These are phyloP conservation scores for Rubus parviflorus DNA, from an alignment of 306 rosid species.

Conservation along the genomic window DNA sequence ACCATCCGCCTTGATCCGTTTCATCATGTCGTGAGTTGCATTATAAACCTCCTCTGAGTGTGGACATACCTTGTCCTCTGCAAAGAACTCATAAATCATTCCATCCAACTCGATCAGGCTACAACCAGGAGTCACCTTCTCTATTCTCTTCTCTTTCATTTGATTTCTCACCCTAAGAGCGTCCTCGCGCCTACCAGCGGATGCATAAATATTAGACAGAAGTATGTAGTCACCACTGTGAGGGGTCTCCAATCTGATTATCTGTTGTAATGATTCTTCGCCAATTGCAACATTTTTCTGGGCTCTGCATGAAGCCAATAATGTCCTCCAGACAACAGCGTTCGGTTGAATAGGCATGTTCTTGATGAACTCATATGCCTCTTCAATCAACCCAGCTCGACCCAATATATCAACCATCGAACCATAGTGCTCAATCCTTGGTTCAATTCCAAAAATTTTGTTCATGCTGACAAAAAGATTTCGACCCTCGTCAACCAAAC, in stretches of 20 bases:
- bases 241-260: conserved; percentile 44
- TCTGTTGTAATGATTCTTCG: conserved; percentile 49
- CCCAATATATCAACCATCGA: conserved; percentile 74
- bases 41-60: conserved; percentile 49
- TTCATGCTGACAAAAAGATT: conserved; percentile 49
- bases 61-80: conserved; percentile 50
- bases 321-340: conserved; percentile 61
- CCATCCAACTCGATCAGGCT: conserved; percentile 61
- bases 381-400: conserved; percentile 54
- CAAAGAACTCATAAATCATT: conserved; percentile 53
- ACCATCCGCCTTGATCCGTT: conserved; percentile 43
- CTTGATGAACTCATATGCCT: conserved; percentile 49
- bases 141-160: conserved; percentile 48
- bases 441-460: conserved; percentile 45
- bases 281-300: conserved; percentile 47
- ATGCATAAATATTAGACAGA: conserved; percentile 54
- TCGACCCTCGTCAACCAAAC: conserved; percentile 55
- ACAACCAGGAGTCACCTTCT: conserved; percentile 56
- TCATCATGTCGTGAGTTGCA: conserved; percentile 52
- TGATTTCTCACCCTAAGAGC: conserved; percentile 46
- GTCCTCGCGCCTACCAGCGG: conserved; percentile 47
- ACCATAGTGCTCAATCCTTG: conserved; percentile 62
- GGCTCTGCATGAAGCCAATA: conserved; percentile 60
- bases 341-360: conserved; percentile 57
- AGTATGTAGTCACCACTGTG: conserved; percentile 68